A percentile compares a stretch with the other conserved stretches of the same genome.
Evolutionary conservation across 192 early-diverging fungal genomes (phyloP).

Genomic region (Piromyces finnis): DNA sequence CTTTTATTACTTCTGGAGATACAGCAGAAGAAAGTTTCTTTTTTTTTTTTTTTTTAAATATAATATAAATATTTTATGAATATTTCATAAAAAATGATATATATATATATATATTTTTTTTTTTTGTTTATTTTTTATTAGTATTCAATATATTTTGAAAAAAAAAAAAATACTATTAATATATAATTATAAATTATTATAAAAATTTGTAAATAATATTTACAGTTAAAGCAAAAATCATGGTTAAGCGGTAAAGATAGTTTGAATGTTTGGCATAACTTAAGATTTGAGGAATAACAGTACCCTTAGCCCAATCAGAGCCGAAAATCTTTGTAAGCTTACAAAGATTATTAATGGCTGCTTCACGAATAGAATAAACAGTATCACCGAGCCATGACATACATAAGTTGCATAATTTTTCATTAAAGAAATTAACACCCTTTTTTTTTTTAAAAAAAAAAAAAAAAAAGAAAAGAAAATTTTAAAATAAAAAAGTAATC

Average conservation of each 20-base stretch:
- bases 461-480: neutral
- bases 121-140: too few species aligned
- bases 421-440: constrained; percentile 92
- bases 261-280: constrained; percentile 77
- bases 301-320: constrained; percentile 85
- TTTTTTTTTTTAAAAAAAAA: neutral
- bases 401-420: constrained; percentile 80
- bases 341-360: constrained; percentile 80
- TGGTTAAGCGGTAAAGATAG: constrained; percentile 97
- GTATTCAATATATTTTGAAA: too few species aligned
- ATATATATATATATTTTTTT: too few species aligned
- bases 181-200: neutral
- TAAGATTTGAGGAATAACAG: constrained; percentile 87
- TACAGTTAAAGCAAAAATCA: constrained; percentile 87
- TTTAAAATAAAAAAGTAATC: too few species aligned
- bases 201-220: neutral
- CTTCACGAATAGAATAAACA: constrained; percentile 94
- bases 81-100: too few species aligned
- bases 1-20: constrained; percentile 70
- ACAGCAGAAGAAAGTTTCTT: constrained; percentile 76
- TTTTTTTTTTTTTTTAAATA: too few species aligned
- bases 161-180: too few species aligned
- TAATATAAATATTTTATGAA: too few species aligned
- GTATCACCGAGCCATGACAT: constrained; percentile 98
- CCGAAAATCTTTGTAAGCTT: constrained; percentile 98